Percentiles rank a stretch among this genome's conserved stretches.
phyloP scores from a whole-genome alignment of 1,284 basidiomycete genomes.

The Tylopilus sp. region DNA sequence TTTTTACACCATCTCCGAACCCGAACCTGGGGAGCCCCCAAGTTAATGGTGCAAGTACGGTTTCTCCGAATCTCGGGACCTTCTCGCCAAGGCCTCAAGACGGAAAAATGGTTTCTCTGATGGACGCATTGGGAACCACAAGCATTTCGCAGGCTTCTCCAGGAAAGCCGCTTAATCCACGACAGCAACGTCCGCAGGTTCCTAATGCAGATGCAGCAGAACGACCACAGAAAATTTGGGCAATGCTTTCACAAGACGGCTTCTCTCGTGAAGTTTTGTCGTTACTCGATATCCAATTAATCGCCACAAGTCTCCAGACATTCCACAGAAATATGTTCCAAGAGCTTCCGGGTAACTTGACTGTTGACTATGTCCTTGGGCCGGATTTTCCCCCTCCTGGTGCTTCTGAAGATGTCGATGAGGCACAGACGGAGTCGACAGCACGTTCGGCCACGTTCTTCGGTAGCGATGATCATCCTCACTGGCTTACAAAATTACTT shows the following conservation, averaged over 20 bases:
- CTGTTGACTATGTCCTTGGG: conserved; percentile 57
- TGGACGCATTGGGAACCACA: conserved; percentile 53
- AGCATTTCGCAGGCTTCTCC: conserved; percentile 21
- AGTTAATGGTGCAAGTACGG: conserved; percentile 7
- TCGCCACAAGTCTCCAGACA: conserved; percentile 68
- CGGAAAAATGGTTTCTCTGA: conserved; percentile 56
- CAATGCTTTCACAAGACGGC: conserved; percentile 68
- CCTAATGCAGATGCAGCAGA: conserved; percentile 32
- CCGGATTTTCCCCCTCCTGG: conserved; percentile 25
- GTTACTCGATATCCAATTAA: conserved; percentile 63
- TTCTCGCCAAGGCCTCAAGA: conserved; percentile 73
- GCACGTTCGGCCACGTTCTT: conserved; percentile 57
- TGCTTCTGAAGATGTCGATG: conserved; percentile 20
- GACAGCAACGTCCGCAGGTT: conserved; percentile 35
- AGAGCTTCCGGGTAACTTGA: conserved; percentile 60
- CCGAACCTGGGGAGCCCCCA: conserved; percentile 49
- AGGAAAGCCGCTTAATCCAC: conserved; percentile 28
- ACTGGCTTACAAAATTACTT: conserved; percentile 82
- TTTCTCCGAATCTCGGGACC: conserved; percentile 60
- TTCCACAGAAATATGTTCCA: conserved; percentile 68
- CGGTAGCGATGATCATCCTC: conserved; percentile 75
- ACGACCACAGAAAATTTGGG: conserved; percentile 49
- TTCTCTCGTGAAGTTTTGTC: conserved; percentile 76
- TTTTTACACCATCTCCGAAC: conserved; percentile 61
- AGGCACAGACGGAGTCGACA: conserved; percentile 13